Percentiles rank a stretch among this genome's conserved stretches.
phyloP scores from a whole-genome alignment of 2,329 filamentous ascomycete species.

The Colletotrichum chrysophilum region DNA sequence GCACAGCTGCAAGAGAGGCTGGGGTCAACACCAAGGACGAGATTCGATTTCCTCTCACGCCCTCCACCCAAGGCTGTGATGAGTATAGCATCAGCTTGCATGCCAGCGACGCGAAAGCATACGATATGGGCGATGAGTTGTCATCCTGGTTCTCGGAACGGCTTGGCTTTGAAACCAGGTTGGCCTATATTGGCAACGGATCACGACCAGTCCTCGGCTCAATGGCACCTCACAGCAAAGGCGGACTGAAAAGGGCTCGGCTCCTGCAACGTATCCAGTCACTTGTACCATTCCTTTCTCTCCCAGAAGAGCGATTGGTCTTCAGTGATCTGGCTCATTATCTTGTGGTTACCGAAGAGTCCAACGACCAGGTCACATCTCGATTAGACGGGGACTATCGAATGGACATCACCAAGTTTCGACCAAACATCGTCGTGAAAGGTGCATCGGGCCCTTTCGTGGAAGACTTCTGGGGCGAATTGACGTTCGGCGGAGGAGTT shows the following conservation, averaged over 20 bases:
- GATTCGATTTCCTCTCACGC: not conserved
- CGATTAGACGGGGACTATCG: not conserved
- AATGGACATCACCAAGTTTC: not conserved
- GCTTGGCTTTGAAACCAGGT: constrained; percentile 64
- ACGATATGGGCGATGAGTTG: constrained; percentile 65
- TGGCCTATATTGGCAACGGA: constrained; percentile 70
- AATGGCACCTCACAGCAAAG: constrained; percentile 34
- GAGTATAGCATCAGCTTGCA: constrained; percentile 62
- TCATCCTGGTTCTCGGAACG: constrained; percentile 71
- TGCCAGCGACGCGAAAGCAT: constrained; percentile 60
- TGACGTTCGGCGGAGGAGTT: not conserved
- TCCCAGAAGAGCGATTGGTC: constrained; percentile 53
- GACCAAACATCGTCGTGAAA: constrained; percentile 3
- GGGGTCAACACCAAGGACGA: not conserved
- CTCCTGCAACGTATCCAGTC: constrained; percentile 25
- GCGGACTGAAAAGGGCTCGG: not conserved
- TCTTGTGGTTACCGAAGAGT: constrained; percentile 73
- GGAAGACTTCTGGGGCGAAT: constrained; percentile 5
- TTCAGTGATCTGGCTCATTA: constrained; percentile 80
- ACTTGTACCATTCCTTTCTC: constrained; percentile 35
- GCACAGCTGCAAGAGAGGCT: not conserved
- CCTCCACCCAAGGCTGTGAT: constrained; percentile 36
- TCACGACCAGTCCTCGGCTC: constrained; percentile 68
- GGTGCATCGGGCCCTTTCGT: not conserved
- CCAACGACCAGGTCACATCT: constrained; percentile 59